A percentile compares a stretch with the other conserved stretches of the same genome.
Conservation (phyloP, 2,329 filamentous ascomycete genomes). For the Trichoderma guizhouense region DNA sequence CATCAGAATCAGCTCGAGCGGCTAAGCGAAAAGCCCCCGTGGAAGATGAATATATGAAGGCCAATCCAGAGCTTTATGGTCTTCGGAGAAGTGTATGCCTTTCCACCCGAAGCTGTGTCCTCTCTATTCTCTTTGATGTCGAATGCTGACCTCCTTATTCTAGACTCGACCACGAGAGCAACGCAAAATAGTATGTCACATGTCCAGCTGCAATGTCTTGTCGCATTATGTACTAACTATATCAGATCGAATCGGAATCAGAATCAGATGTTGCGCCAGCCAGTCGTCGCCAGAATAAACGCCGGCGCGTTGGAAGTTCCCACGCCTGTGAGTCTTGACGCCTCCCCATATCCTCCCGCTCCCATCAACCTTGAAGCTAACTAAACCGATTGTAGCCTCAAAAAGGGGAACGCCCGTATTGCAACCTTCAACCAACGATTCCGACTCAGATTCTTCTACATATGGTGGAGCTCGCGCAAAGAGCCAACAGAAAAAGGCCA, state of each 20-base stretch:
- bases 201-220: neutral
- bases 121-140: neutral
- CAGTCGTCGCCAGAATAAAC: slow-evolving; percentile 60
- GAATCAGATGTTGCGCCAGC: slow-evolving; percentile 66
- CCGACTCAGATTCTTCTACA: slow-evolving; percentile 69
- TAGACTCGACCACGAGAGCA: slow-evolving; percentile 57
- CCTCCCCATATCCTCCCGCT: neutral
- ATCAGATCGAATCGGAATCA: slow-evolving; percentile 55
- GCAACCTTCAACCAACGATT: slow-evolving; percentile 55
- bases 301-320: slow-evolving; percentile 65
- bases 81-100: slow-evolving; percentile 80
- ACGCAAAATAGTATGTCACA: slow-evolving; percentile 52
- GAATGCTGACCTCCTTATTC: slow-evolving; percentile 6
- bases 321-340: slow-evolving; percentile 52
- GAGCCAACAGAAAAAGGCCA: slow-evolving; percentile 71
- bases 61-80: slow-evolving; percentile 93
- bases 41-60: slow-evolving; percentile 77
- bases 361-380: neutral
- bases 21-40: slow-evolving; percentile 69
- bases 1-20: slow-evolving; percentile 64
- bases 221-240: slow-evolving; percentile 13
- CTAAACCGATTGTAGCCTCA: slow-evolving; percentile 44
- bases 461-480: slow-evolving; percentile 76
- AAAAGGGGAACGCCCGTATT: slow-evolving; percentile 57
- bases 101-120: neutral